These are phyloP conservation scores for Phytophthora hybrid DNA, from an alignment of 352 stramenopile species.

Conservation along the genomic window DNA sequence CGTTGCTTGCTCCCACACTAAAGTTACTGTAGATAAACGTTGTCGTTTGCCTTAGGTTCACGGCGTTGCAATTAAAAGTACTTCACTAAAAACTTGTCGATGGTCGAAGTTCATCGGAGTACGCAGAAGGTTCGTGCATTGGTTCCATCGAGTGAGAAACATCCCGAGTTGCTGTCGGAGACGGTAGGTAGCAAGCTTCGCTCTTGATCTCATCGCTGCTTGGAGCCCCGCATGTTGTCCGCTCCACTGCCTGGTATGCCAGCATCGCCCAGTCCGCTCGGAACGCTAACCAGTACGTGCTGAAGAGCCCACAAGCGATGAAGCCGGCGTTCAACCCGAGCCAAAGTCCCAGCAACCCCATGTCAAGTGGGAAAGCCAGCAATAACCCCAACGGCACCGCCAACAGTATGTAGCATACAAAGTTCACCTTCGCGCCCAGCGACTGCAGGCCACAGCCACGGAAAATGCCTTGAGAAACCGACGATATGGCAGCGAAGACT, in stretches of 20 bases:
- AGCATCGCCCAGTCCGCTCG: constrained; percentile 79
- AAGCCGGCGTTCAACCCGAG: constrained; percentile 78
- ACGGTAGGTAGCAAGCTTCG: constrained; percentile 19
- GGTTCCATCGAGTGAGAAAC: constrained; percentile 12
- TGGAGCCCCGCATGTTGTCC: constrained; percentile 37
- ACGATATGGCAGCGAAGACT: constrained; percentile 82
- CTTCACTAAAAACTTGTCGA: not conserved
- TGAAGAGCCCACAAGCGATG: constrained; percentile 68
- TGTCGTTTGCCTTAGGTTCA: not conserved
- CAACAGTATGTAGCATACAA: constrained; percentile 85
- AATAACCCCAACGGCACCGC: constrained; percentile 82
- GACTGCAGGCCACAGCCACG: constrained; percentile 81
- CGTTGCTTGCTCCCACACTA: constrained; percentile 1
- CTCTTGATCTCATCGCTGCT: constrained; percentile 14
- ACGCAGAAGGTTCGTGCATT: constrained; percentile 28
- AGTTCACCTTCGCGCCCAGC: constrained; percentile 87
- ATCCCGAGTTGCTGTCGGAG: constrained; percentile 8
- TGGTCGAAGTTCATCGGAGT: constrained; percentile 16
- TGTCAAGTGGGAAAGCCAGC: constrained; percentile 69
- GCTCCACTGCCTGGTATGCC: constrained; percentile 64
- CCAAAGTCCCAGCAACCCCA: constrained; percentile 85
- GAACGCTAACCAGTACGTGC: constrained; percentile 70
- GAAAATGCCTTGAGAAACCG: constrained; percentile 80
- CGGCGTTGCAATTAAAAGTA: no score
- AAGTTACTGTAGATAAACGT: not conserved